A percentile compares a stretch with the other conserved stretches of the same genome.
phyloP scores from a whole-genome alignment of 257 asterid species.

The Nicotiana noctiflora region DNA sequence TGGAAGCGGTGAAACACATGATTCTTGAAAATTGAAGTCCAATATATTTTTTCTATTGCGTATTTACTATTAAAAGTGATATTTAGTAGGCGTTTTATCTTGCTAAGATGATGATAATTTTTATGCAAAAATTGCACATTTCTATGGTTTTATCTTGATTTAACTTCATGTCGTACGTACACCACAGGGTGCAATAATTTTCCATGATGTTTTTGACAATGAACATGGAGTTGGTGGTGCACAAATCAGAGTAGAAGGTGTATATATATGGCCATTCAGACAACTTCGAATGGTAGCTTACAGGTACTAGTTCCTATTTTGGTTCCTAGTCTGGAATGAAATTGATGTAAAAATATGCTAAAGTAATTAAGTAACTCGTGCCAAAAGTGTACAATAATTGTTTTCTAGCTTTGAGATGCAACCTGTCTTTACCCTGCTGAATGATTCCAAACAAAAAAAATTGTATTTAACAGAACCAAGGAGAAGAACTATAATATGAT shows the following conservation, averaged over 20 bases:
- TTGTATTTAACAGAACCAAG: background rate
- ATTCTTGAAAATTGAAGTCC: background rate
- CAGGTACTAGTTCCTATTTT: constrained; percentile 39
- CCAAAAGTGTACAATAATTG: background rate
- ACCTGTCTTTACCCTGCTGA: background rate
- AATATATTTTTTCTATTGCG: background rate
- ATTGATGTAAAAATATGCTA: too few species aligned
- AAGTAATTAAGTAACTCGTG: too few species aligned
- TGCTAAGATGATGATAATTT: too few species aligned
- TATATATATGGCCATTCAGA: constrained; percentile 98
- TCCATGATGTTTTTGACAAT: too few species aligned
- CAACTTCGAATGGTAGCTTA: constrained; percentile 90
- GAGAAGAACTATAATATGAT: background rate
- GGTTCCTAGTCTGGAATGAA: too few species aligned
- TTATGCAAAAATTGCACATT: too few species aligned
- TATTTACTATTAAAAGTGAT: background rate
- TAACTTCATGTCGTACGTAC: too few species aligned
- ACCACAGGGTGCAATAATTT: too few species aligned
- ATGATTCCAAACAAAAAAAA: background rate
- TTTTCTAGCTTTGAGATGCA: background rate
- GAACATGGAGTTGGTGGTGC: constrained; percentile 29
- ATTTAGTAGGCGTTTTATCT: too few species aligned
- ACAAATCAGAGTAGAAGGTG: constrained; percentile 90
- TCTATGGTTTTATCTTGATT: too few species aligned
- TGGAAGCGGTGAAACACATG: background rate